Evolutionary conservation across 1,284 basidiomycete genomes (phyloP), one percentile per base, ranked within the genome.

Genomic region (Malassezia japonica): DNA sequence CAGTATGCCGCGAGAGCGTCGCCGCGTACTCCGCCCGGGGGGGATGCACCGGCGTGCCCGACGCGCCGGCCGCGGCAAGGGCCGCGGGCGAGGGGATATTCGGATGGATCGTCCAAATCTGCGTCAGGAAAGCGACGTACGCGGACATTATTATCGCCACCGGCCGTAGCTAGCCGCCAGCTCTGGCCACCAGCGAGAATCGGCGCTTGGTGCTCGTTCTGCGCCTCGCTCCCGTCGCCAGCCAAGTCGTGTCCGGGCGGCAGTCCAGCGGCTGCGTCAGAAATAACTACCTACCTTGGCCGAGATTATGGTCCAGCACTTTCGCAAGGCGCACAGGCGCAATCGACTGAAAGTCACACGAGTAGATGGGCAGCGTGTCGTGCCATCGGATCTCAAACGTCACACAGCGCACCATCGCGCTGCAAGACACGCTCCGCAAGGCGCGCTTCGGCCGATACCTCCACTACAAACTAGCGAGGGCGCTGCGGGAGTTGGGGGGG

Each of bases 21-120:
- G 94, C 85, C 23, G 95, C 82, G 71, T 95, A 98, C 72, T 98
- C 94, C 43, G 92, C 85, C 49, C 89, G 81, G n/a, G 92, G 87
- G 8, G 69, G 61, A 47, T 71, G 60, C n/a, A n/a, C n/a, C n/a
- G n/a, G n/a, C 5, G 65, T 60, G 29, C 81, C 55, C 76, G 54
- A 76, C 75, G 76, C 81, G n/a, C 80, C 75, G 18, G 84, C 79
- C 28, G 81, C 73, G 4, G 75, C 67, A 24, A 75, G 62, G 6
- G 75, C 69, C 1, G 75, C 71, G 2, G 70, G 63, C 6, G 70
- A 72, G 8, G 70, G 70, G 21, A 72, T 66, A 50, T 70, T 67
- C 40, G 70, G 70, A 32, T 72, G 67, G 8, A 72, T 65, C 52
- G 67, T 65, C 70, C 70, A 72, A 44, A 72, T 59, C 46, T 54